A percentile compares a stretch with the other conserved stretches of the same genome.
Conservation (phyloP, 306 rosid genomes). For the Clitoria ternatea region DNA sequence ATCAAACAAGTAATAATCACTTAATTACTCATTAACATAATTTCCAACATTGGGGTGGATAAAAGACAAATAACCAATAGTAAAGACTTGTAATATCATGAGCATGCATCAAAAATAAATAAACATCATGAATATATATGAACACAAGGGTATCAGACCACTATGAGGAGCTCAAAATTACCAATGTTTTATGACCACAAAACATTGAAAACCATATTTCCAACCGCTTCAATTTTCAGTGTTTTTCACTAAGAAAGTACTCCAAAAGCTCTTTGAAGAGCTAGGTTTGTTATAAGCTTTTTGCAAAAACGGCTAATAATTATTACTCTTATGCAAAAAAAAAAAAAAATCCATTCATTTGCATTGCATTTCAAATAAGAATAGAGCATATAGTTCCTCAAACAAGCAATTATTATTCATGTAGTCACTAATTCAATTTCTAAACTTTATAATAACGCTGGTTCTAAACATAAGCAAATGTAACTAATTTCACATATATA, state of each 20-base stretch:
- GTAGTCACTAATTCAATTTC: background rate
- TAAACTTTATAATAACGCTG: background rate
- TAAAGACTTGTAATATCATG: background rate
- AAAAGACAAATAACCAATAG: background rate
- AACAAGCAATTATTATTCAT: background rate
- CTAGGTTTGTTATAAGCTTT: background rate
- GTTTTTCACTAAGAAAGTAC: background rate
- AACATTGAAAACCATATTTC: background rate
- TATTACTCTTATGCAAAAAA: background rate
- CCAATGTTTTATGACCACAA: background rate
- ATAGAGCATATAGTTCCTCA: background rate
- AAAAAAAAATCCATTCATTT: background rate
- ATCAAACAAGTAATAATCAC: background rate
- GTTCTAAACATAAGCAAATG: too few relatives aligned
- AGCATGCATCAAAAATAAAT: background rate
- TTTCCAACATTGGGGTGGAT: background rate
- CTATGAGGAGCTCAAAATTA: background rate
- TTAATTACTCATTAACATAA: background rate
- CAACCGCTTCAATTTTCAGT: background rate
- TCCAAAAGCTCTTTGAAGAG: background rate
- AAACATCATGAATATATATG: background rate
- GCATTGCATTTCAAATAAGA: background rate
- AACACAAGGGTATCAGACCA: background rate
- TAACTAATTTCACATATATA: too few relatives aligned
- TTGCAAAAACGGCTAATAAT: background rate